Base-by-base conservation (phyloP, 2,329 filamentous ascomycete genomes). In the Neofusicoccum sp. region DNA sequence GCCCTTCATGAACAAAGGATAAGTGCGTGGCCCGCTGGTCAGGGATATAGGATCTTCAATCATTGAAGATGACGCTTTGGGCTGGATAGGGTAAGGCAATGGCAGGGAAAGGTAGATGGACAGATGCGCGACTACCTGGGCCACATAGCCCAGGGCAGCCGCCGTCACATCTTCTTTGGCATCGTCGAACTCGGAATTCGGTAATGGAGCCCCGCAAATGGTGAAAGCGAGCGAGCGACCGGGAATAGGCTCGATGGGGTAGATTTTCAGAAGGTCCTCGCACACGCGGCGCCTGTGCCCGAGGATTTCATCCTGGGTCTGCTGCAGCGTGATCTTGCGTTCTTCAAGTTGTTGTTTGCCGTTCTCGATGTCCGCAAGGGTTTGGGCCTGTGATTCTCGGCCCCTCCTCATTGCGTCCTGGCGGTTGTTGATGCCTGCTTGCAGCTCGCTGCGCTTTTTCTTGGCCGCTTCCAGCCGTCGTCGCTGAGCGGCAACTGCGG, bases 271-370 rank as follows among this genome's bases (percentile, higher is more conserved):
- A 0, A 99, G 81, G 67, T 97, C 93, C 67, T 95, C 89, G 74
- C 92, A 93, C 62, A 98, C 91, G 39, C 95, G 89, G 12, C 93
- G 87, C 28, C 93, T 86, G 75, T 98, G 95, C n/a, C 90, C 92
- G 64, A 84, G 87, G n/a, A 92, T 89, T 22, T 87, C 85, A 56
- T 89, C 87, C 45, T 82, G 81, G 0, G 85, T 87, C 52, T 83
- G 77, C 3, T 81, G 79, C 0, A 90, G 76, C 1, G 89, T 79
- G 4, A 80, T 76, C 39, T 81, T 81, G 11, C 86, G 87, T 0
- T 84, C 52, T 81, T 79, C 6, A 86, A 69, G 73, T 64, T 66
- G 68, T 16, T 71, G 66, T 14, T 63, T 63, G 6, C 71, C 88
- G 66, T 87, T 83, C 11, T 81, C 78, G 6, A 95, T 84, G 67